These are phyloP conservation scores for Didymella pinodella DNA, from an alignment of 2,329 filamentous ascomycete genomes.

Conservation along the genomic window DNA sequence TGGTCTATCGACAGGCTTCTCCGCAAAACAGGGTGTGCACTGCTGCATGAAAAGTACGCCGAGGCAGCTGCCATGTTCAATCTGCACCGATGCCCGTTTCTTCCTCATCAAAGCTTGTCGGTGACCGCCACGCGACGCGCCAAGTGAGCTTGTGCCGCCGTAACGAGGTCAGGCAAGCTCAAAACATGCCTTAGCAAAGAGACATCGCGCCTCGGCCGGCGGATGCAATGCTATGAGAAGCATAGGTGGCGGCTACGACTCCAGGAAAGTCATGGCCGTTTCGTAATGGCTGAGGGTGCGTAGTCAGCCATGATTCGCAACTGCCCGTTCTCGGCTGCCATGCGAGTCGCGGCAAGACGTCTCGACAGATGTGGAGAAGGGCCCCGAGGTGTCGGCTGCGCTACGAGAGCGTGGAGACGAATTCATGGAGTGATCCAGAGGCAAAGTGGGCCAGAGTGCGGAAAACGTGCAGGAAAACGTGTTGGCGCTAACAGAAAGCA, in stretches of 20 bases:
- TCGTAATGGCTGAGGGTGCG: slow-evolving; percentile 2
- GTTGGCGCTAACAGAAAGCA: slow-evolving; percentile 7
- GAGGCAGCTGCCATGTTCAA: slow-evolving; percentile 26
- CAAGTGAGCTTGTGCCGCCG: slow-evolving; percentile 31
- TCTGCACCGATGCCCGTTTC: slow-evolving; percentile 28
- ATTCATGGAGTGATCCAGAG: slow-evolving; percentile 31
- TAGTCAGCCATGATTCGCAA: slow-evolving; percentile 22
- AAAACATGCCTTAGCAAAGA: slow-evolving; percentile 2
- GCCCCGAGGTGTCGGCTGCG: background rate
- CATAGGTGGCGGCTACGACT: slow-evolving; percentile 27
- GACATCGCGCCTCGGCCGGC: slow-evolving; percentile 15
- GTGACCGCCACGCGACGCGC: slow-evolving; percentile 29
- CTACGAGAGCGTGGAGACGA: slow-evolving; percentile 23
- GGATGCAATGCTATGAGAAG: slow-evolving; percentile 29
- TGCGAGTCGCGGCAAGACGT: slow-evolving; percentile 9
- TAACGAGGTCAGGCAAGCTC: slow-evolving; percentile 19
- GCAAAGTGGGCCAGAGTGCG: slow-evolving; percentile 21
- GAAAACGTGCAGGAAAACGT: slow-evolving; percentile 18
- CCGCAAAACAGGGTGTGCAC: slow-evolving; percentile 27
- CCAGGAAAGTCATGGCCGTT: slow-evolving; percentile 22
- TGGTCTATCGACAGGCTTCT: slow-evolving; percentile 30
- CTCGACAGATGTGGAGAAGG: slow-evolving; percentile 11
- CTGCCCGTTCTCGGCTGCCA: slow-evolving; percentile 5
- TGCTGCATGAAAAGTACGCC: slow-evolving; percentile 24
- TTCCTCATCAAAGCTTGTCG: slow-evolving; percentile 17